Conservation (phyloP, 2,329 filamentous ascomycete species). For the Eutypa lata region DNA sequence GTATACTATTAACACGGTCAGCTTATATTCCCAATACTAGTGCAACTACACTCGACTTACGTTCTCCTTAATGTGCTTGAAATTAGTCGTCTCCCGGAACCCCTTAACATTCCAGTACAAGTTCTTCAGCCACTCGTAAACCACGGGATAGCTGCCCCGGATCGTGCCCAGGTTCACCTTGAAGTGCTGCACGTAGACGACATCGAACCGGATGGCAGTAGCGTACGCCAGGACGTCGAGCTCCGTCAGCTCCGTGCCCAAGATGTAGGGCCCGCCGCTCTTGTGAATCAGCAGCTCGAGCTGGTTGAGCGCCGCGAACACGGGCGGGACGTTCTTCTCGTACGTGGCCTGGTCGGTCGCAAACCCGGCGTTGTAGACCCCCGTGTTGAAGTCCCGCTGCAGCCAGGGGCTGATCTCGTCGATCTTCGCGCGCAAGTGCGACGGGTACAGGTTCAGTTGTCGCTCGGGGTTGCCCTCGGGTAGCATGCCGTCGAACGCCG, state of each 20-base stretch:
- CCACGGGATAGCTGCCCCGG: slow-evolving; percentile 55
- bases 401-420: slow-evolving; percentile 53
- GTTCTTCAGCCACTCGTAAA: slow-evolving; percentile 59
- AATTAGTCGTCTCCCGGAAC: slow-evolving; percentile 59
- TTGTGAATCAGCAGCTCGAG: slow-evolving; percentile 44
- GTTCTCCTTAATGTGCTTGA: slow-evolving; percentile 67
- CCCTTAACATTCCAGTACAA: slow-evolving; percentile 55
- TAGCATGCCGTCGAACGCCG: slow-evolving; percentile 49
- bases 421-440: slow-evolving; percentile 43
- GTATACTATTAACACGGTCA: slow-evolving; percentile 29
- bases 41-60: slow-evolving; percentile 15
- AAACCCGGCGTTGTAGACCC: slow-evolving; percentile 63
- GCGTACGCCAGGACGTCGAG: slow-evolving; percentile 56
- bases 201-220: slow-evolving; percentile 58
- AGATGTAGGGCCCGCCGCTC: slow-evolving; percentile 47
- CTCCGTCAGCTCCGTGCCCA: slow-evolving; percentile 55
- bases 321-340: slow-evolving; percentile 47
- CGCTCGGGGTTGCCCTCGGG: slow-evolving; percentile 33
- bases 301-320: slow-evolving; percentile 59
- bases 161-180: slow-evolving; percentile 63
- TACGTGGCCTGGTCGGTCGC: slow-evolving; percentile 53
- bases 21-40: neutral
- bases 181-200: slow-evolving; percentile 64
- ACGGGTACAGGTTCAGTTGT: slow-evolving; percentile 50
- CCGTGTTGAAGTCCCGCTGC: slow-evolving; percentile 52